Evolutionary conservation across 495 filamentous ascomycete genomes (phyloP), one percentile per base, ranked within the genome.

Genomic region (Glarea lozoyensis): DNA sequence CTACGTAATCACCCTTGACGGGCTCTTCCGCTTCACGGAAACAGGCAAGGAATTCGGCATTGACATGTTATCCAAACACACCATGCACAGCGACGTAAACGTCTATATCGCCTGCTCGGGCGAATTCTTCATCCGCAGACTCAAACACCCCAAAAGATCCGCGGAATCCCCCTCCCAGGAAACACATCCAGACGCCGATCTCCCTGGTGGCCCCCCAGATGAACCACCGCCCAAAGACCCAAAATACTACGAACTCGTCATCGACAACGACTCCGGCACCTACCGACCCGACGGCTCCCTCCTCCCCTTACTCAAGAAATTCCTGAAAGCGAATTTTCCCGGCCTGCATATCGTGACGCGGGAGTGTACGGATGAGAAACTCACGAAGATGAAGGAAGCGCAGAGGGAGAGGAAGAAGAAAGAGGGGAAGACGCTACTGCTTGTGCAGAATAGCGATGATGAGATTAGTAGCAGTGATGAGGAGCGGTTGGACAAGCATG

Each of bases 21-120:
- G 79, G 3, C 68, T 86, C 23, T 69, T 92, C 52, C 81, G 86
- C 17, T 97, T 95, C 61, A 95, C 89, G 0, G 88, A 94, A 59
- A 97, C 90, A 0, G 89, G 89, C 6, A 87, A 89, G 46, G 88
- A 95, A 56, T 94, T 96, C 43, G 86, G 88, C 21, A 86, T 97
- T 43, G 89, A 96, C 56, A 60, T 97, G 45, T 62, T 97, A 43
- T 84, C 78, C 52, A 97, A 97, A 58, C 90, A 97, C 59, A 93
- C 84, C 22, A 88, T 97, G 82, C 90, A 97, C 56, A 88, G 83
- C 55, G 80, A 94, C 61, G 88, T 93, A 3, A 81, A 79, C 12
- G 82, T 82, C 15, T 93, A 94, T 58, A 83, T 97, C 45, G 88
- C 88, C 2, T 95, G 81, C 58, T 82, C 82, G 3, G 90, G 90